phyloP scores from a whole-genome alignment of 345 rosid species.

The Citrus australasica region DNA sequence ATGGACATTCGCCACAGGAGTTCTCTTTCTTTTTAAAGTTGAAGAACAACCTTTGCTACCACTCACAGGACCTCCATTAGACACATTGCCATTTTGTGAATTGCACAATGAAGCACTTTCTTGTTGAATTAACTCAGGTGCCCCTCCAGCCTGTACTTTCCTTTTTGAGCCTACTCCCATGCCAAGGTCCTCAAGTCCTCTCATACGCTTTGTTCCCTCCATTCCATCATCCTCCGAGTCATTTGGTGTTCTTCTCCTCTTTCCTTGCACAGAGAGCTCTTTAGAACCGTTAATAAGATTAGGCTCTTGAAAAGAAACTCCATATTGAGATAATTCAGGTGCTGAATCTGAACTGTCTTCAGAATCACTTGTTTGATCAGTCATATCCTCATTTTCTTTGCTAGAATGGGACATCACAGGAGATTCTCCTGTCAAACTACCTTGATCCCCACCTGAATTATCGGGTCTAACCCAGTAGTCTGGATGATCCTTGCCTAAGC shows the following conservation, averaged over 20 bases:
- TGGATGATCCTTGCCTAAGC: slow-evolving; percentile 48
- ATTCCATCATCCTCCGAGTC: slow-evolving; percentile 98
- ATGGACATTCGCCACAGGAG: slow-evolving; percentile 53
- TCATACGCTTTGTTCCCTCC: slow-evolving; percentile 92
- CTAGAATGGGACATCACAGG: slow-evolving; percentile 45
- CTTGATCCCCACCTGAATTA: slow-evolving; percentile 31
- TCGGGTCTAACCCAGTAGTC: slow-evolving; percentile 35
- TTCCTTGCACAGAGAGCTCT: slow-evolving; percentile 45
- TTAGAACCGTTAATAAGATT: slow-evolving; percentile 40
- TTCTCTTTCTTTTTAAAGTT: slow-evolving; percentile 58
- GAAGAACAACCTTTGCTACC: slow-evolving; percentile 47
- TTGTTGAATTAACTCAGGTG: slow-evolving; percentile 30
- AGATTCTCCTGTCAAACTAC: slow-evolving; percentile 45
- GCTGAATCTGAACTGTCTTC: slow-evolving; percentile 45
- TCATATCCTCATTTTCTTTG: slow-evolving; percentile 41
- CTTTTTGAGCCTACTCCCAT: slow-evolving; percentile 46
- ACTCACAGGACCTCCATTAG: slow-evolving; percentile 48
- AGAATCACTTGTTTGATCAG: slow-evolving; percentile 37
- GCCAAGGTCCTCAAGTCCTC: slow-evolving; percentile 95
- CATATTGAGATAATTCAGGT: slow-evolving; percentile 65
- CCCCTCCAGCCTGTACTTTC: slow-evolving; percentile 34
- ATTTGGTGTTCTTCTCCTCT: slow-evolving; percentile 89
- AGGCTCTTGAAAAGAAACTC: slow-evolving; percentile 65
- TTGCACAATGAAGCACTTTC: slow-evolving; percentile 34
- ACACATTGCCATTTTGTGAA: slow-evolving; percentile 39